phyloP scores from a whole-genome alignment of 345 rosid genomes.

The Lepidium sativum region DNA sequence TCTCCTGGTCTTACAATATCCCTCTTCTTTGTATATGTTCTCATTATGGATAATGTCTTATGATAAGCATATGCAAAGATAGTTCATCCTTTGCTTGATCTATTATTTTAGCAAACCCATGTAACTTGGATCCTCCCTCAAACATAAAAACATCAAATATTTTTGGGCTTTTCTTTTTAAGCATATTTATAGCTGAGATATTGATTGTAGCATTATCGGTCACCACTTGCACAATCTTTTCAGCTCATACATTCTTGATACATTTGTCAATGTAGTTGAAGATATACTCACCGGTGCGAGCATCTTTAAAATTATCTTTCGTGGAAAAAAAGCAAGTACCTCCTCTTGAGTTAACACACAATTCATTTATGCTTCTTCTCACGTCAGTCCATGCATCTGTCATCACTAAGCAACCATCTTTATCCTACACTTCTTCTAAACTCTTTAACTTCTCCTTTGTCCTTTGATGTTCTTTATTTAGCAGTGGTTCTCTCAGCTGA shows the following conservation, averaged over 20 bases:
- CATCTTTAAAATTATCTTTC: not conserved
- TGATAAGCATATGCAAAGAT: not conserved
- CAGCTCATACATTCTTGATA: not conserved
- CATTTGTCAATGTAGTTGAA: not conserved
- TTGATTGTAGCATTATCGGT: not conserved
- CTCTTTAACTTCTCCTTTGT: not conserved
- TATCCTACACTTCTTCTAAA: not conserved
- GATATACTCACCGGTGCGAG: not conserved
- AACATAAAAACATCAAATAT: too few relatives aligned
- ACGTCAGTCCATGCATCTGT: not conserved
- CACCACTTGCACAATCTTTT: not conserved
- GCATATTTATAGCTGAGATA: not conserved
- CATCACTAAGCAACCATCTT: not conserved
- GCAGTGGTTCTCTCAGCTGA: not conserved
- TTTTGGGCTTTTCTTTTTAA: not conserved
- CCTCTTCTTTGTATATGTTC: not conserved
- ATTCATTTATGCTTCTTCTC: slow-evolving; percentile 1
- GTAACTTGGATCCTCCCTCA: not conserved
- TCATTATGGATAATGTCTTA: not conserved
- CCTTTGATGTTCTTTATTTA: not conserved
- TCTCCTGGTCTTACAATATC: not conserved
- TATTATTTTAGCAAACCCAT: not conserved
- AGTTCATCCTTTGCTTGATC: not conserved
- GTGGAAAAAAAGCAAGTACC: not conserved
- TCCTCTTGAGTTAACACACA: not conserved